Percentiles rank a stretch among this genome's conserved stretches.
These are phyloP conservation scores for Penstemon newberryi DNA, from an alignment of 257 asterid species.

Conservation along the genomic window DNA sequence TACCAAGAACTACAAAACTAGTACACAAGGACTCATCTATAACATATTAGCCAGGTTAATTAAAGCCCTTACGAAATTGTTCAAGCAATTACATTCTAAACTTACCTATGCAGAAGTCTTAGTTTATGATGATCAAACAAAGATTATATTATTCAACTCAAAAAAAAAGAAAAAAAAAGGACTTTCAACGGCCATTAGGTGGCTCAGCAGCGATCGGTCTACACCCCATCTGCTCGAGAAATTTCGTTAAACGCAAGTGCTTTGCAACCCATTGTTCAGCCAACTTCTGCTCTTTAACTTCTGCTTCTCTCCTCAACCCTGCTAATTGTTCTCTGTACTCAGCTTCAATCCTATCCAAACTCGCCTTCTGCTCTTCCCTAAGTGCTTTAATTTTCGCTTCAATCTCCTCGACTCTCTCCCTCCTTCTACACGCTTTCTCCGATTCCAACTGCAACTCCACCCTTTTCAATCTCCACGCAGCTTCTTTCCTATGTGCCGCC, in stretches of 20 bases:
- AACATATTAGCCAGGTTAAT: conserved; percentile 1
- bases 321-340: conserved; percentile 80
- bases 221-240: conserved; percentile 76
- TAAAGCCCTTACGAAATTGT: conserved; percentile 1
- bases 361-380: conserved; percentile 67
- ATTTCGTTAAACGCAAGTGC: conserved; percentile 59
- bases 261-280: conserved; percentile 91
- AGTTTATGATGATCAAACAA: neutral
- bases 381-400: conserved; percentile 78
- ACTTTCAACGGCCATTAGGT: conserved; percentile 36
- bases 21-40: neutral
- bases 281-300: conserved; percentile 81
- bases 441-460: conserved; percentile 83
- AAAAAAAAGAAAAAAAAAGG: neutral
- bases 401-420: conserved; percentile 77
- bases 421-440: conserved; percentile 68
- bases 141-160: neutral
- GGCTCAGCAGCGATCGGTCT: conserved; percentile 37
- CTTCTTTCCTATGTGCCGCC: conserved; percentile 79
- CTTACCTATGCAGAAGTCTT: conserved; percentile 3
- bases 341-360: conserved; percentile 67
- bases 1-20: neutral
- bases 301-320: conserved; percentile 83
- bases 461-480: conserved; percentile 77
- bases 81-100: neutral